Base-by-base conservation (phyloP, 116 monocot species). In the Papilionanthe hybrid region DNA sequence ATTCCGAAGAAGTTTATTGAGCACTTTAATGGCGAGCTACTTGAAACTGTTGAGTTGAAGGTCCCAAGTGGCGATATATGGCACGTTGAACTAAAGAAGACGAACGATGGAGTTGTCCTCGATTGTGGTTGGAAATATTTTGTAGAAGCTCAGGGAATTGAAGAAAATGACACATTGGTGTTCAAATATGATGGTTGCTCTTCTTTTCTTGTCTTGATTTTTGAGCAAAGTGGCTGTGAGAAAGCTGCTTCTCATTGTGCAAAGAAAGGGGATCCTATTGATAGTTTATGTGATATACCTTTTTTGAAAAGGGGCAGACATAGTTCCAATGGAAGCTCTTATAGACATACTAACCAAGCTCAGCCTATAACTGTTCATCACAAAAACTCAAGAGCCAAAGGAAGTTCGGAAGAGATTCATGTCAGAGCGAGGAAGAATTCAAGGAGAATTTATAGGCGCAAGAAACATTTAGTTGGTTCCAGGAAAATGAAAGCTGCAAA, bases 121-220 rank as follows among this genome's bases (percentile, higher is more conserved):
- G 56, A 83, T 53, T 55, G 48, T 28, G 83, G 83, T 5, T 83
- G 83, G 78, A 83, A 72, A 23, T 42, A 78, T 15, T 83, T 83
- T 72, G 72, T 44, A 5, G 78, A 78, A 72, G 83, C 55, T 72
- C 78, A 78, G 30, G 30, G 25, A 13, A 69, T 83, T 56, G 27
- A 58, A 27, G 72, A 83, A 28, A 44, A 69, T 41, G 71, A 83
- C 69, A 42, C 72, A 6, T 58, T 83, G 57, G 11, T 78, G 56
- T 83, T 83, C 28, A 75, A 75, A 3, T 75, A 75, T 28, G 49
- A 75, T 75, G 75, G 75, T 3, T 22, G 23, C 5, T 75, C 75
- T 49, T 75, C 75, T 5, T 75, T 75, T 75, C 49, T 75, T 75
- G 75, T 75, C 20, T 75, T 75, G 50, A 75, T 75, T 49, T 81